These are phyloP conservation scores for Urtica urens DNA, from an alignment of 306 rosid species.

Conservation along the genomic window DNA sequence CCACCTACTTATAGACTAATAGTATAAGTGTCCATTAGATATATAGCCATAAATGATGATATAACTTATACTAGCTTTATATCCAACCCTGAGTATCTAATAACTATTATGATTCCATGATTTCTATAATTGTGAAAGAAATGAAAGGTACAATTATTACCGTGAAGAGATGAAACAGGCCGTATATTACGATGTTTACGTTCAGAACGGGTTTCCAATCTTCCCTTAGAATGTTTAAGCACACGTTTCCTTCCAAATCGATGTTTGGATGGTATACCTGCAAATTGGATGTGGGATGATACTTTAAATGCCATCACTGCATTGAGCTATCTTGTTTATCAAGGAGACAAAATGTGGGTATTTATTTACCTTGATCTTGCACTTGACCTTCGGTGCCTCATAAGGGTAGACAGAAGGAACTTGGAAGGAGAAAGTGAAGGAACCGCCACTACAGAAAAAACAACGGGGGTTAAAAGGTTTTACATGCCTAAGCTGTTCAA, in stretches of 20 bases:
- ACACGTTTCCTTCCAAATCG: conserved; percentile 61
- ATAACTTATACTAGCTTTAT: no score
- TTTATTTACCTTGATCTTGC: conserved; percentile 44
- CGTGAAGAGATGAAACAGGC: conserved; percentile 44
- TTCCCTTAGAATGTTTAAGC: conserved; percentile 49
- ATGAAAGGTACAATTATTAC: conserved; percentile 15
- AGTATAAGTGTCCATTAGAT: no score
- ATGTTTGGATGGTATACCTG: conserved; percentile 65
- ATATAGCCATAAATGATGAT: no score
- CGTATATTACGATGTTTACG: conserved; percentile 40
- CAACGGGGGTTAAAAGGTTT: no score
- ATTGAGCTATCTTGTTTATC: background rate
- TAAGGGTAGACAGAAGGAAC: conserved; percentile 48
- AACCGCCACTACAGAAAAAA: conserved; percentile 34
- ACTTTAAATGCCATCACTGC: background rate
- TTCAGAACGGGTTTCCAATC: conserved; percentile 53
- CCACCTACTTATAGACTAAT: no score
- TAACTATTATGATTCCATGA: no score
- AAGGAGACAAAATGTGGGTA: background rate
- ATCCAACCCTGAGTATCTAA: no score
- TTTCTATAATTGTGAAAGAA: background rate
- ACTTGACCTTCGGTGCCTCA: conserved; percentile 56
- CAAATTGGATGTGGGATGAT: background rate
- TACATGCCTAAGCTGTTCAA: no score
- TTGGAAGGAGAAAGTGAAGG: conserved; percentile 40